Evolutionary conservation across 1,284 basidiomycete species (phyloP), one percentile per base, ranked within the genome.

Genomic region (Sporisorium reilianum): DNA sequence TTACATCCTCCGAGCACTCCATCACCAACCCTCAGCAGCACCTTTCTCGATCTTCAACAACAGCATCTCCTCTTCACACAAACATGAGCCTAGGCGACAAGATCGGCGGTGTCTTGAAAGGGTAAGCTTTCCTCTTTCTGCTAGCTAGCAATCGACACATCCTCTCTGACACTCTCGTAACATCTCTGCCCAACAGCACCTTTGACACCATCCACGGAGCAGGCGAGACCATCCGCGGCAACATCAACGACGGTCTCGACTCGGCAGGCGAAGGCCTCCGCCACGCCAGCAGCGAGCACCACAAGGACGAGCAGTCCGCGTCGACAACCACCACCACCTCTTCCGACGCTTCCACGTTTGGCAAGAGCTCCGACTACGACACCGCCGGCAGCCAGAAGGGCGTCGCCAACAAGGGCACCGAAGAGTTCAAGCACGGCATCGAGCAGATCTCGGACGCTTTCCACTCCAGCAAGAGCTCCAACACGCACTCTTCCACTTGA

Each of bases 171-270:
- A n/a, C n/a, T n/a, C n/a, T n/a, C n/a, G n/a, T n/a, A n/a, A n/a
- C n/a, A n/a, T n/a, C n/a, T n/a, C n/a, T n/a, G n/a, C n/a, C n/a
- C 28, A 30, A 56, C 58, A 80, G 79, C 40, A 62, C 63, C 41
- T 55, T 81, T 23, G 52, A 67, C 56, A 45, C 66, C 23, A 54
- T 56, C 26, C 72, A 77, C 58, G 79, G 79, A 12, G 73, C 64
- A 28, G 76, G 76, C 58, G 78, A 81, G 54, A 23, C 68, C 30
- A 74, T 81, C 46, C 70, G 79, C 1, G 79, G 79, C 18, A 77
- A 66, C 57, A 61, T 80, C 64, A 81, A 81, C 57, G 48, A 69
- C 34, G 48, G 48, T 30, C 46, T 76, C 30, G 79, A 81, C 34
- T 54, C 55, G 2, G 66, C 72, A 1, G 78, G 78, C 38, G 78